A percentile compares a stretch with the other conserved stretches of the same genome.
Conservation (phyloP, 352 stramenopile species). For the Thalassiosira mediterranea region DNA sequence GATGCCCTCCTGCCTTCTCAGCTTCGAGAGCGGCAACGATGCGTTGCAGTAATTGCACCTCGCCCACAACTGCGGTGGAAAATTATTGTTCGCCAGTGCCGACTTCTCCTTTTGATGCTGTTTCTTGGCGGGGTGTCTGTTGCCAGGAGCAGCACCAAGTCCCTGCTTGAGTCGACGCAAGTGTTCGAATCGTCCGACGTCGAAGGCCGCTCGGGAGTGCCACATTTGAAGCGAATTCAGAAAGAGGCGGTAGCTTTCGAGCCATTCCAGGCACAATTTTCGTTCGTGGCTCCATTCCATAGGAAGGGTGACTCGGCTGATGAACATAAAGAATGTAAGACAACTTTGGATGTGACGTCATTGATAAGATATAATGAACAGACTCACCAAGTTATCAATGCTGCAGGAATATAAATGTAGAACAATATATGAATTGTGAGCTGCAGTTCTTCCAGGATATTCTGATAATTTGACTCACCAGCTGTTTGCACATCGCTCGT, state of each 20-base stretch:
- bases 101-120: conserved; percentile 13
- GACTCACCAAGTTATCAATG: conserved; percentile 2
- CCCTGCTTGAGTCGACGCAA: conserved; percentile 87
- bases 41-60: conserved; percentile 94
- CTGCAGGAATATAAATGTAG: background rate
- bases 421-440: background rate
- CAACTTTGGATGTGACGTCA: background rate
- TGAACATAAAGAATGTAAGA: conserved; percentile 14
- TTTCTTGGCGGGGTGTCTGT: conserved; percentile 64
- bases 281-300: conserved; percentile 68
- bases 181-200: conserved; percentile 90
- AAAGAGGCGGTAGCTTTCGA: conserved; percentile 90
- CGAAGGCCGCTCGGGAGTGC: conserved; percentile 90
- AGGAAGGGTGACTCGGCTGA: conserved; percentile 66
- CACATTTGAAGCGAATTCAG: conserved; percentile 94
- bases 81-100: conserved; percentile 29
- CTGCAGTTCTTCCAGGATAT: background rate
- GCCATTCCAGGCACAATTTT: conserved; percentile 86
- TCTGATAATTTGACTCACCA: conserved; percentile 69
- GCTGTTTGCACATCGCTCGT: conserved; percentile 91
- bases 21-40: conserved; percentile 88
- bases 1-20: conserved; percentile 89
- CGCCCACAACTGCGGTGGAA: conserved; percentile 90
- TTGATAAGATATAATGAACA: background rate
- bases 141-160: conserved; percentile 40